Base-by-base conservation (phyloP, 2,329 filamentous ascomycete genomes). In the Colletotrichum tofieldiae region DNA sequence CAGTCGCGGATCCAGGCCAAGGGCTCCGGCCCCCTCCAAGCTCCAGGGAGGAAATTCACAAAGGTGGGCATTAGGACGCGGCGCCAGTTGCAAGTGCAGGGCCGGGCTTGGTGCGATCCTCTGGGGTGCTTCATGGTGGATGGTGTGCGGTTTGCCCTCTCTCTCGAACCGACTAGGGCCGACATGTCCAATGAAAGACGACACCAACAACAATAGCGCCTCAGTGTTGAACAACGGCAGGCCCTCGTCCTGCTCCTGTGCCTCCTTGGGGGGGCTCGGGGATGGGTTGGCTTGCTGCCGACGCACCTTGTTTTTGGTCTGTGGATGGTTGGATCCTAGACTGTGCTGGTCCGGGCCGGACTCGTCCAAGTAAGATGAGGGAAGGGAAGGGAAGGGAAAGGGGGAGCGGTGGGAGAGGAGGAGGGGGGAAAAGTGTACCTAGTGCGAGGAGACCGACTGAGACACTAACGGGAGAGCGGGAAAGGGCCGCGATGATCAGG, bases 1-100 rank as follows among this genome's bases (percentile, higher is more conserved):
- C 70, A 72, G 69, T 65, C 69, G 47, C 59, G 59, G 65, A 72
- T 72, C 59, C 45, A 69, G 39, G 67, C 56, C 65, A 61, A 65
- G 47, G 39, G 52, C 69, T 63, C 14, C 59, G 45, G 67, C 20
- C 47, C 65, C 59, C 60, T 55, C 47, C 23, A 59, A 72, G 51
- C 54, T 41, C 32, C 47, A 52, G 32, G 18, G 20, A 29, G 16
- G 54, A 49, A 60, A 65, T 65, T 54, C 32, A 61, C 54, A 23
- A 60, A 65, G 65, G 69, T 54, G 69, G 69, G 67, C 29, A 60
- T 60, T 69, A 56, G 63, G 58, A 64, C 37, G 37, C 58, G 51
- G 49, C 59, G 47, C 58, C 67, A 35, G 64, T 58, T 35, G 52
- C 62, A 66, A 55, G 63, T 52, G 51, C 52, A 60, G 55, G 29